Conservation (phyloP, 2,329 filamentous ascomycete genomes). For the Aurifilum marmelostoma region DNA sequence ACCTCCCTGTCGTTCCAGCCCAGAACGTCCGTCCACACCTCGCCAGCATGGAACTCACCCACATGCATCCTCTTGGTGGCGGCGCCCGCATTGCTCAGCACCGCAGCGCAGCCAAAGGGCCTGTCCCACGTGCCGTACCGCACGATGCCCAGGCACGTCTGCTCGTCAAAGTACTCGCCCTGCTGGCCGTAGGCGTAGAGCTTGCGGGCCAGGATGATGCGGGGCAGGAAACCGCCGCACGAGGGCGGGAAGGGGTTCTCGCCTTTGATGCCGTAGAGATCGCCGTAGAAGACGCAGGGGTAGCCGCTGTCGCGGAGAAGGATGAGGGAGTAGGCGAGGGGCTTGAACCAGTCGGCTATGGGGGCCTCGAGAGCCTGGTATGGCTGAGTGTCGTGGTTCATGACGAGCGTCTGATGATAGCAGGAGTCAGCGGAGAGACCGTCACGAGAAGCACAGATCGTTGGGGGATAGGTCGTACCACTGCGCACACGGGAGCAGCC, state of each 20-base stretch:
- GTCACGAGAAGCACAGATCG: too few relatives aligned
- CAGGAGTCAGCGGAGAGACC: neutral
- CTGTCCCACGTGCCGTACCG: slow-evolving; percentile 51
- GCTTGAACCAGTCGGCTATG: slow-evolving; percentile 69
- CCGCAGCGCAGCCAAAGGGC: slow-evolving; percentile 56
- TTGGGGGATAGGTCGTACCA: slow-evolving; percentile 32
- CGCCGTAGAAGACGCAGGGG: slow-evolving; percentile 72
- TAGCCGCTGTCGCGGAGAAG: slow-evolving; percentile 65
- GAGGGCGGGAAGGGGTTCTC: slow-evolving; percentile 53
- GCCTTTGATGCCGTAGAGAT: slow-evolving; percentile 64
- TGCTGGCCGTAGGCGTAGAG: slow-evolving; percentile 70
- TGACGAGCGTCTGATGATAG: slow-evolving; percentile 60
- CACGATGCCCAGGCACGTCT: slow-evolving; percentile 67
- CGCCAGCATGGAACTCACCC: slow-evolving; percentile 60
- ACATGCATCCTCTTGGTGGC: slow-evolving; percentile 65
- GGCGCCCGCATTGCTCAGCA: slow-evolving; percentile 58
- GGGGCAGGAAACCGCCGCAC: slow-evolving; percentile 58
- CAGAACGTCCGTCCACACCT: slow-evolving; percentile 67
- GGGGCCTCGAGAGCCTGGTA: slow-evolving; percentile 52
- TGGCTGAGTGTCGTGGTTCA: slow-evolving; percentile 69
- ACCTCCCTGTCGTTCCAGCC: slow-evolving; percentile 59
- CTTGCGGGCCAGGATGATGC: slow-evolving; percentile 64
- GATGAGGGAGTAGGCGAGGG: slow-evolving; percentile 72
- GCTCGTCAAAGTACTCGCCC: slow-evolving; percentile 63
- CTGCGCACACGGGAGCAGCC: slow-evolving; percentile 41